These are phyloP conservation scores for Suillus variegatus DNA, from an alignment of 768 basidiomycete genomes.

Conservation along the genomic window DNA sequence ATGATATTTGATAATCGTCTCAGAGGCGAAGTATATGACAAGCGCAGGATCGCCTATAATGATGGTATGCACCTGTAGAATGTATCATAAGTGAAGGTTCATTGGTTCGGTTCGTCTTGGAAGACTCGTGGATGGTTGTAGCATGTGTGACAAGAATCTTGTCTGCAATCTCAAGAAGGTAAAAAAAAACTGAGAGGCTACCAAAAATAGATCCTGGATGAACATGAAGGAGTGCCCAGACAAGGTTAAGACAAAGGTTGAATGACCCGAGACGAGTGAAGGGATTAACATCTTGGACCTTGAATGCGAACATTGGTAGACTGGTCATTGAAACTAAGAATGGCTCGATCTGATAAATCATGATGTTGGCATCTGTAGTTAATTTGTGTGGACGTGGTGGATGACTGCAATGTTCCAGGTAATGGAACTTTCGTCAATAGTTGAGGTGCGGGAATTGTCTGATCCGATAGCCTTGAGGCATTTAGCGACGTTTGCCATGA, in stretches of 20 bases:
- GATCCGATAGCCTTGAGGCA: background rate
- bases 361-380: background rate
- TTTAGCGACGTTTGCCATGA: background rate
- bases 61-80: too few species aligned
- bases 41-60: too few species aligned
- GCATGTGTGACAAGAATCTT: constrained; percentile 27
- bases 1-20: too few species aligned
- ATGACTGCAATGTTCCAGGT: background rate
- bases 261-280: constrained; percentile 23
- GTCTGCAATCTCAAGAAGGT: constrained; percentile 19
- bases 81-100: too few species aligned
- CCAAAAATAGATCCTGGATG: constrained; percentile 33
- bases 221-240: constrained; percentile 31
- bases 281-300: constrained; percentile 19
- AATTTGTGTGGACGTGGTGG: background rate
- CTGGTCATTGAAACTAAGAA: constrained; percentile 32
- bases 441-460: background rate
- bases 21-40: too few species aligned
- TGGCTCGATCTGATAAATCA: constrained; percentile 16
- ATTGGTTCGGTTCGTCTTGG: background rate
- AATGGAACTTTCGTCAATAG: background rate
- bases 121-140: constrained; percentile 9
- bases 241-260: constrained; percentile 34
- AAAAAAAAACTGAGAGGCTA: constrained; percentile 29
- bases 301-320: constrained; percentile 21